Evolutionary conservation across 1,284 basidiomycete genomes (phyloP), one percentile per base, ranked within the genome.

Genomic region (Agroathelia rolfsii): DNA sequence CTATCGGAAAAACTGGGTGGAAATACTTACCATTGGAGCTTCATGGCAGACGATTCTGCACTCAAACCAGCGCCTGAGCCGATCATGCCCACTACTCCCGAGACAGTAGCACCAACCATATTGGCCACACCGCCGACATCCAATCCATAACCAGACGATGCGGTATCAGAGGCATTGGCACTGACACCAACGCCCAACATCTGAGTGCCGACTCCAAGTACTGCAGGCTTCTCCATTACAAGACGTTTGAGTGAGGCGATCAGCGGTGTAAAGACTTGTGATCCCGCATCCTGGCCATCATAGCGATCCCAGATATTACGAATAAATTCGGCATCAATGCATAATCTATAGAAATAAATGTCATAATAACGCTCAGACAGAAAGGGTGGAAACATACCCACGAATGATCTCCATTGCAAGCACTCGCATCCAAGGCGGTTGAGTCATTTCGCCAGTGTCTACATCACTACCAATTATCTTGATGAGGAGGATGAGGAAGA

Each of bases 321-420:
- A 52, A 94, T 74, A 6, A 94, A 69, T 31, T 80, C 73, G 0
- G 79, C 73, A 42, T 95, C 89, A 32, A 75, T 81, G 51, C 88
- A 94, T 16, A 95, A 59, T 2, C 87, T 66, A 40, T 12, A 12
- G 23, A 36, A 21, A 21, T 12, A n/a, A 30, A 30, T 27, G 38
- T 30, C 26, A 15, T 22, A 14, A 34, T 31, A 30, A 31, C 10
- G 32, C 26, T 12, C 27, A 22, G 9, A 27, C 17, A 26, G 13
- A 10, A 6, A 10, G 34, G 7, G 12, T 25, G 24, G 9, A 15
- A 27, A 46, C 60, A 36, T 35, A 70, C 83, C 87, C 90, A 49
- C 90, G 68, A 61, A 93, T 76, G 28, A 93, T 85, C 53, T 96
- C 92, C 73, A 94, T 79, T 1, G 85, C 79, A 3, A 96, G 66